A percentile compares a stretch with the other conserved stretches of the same genome.
Evolutionary conservation across 164 flowering plant genomes (phyloP).

Genomic region (Umbellularia californica): DNA sequence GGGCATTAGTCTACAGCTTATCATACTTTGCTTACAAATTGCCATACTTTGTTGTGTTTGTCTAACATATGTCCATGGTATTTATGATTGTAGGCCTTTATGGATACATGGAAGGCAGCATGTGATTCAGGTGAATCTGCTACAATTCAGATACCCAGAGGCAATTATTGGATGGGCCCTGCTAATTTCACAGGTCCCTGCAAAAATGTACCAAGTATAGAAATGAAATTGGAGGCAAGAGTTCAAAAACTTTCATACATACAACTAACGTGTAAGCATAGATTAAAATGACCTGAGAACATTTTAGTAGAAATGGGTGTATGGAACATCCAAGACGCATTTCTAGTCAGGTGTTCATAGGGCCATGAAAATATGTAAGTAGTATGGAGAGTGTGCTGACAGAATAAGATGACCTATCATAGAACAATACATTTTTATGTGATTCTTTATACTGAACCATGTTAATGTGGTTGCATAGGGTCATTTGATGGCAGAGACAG

Average conservation of each 20-base stretch:
- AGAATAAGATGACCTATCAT: too few species aligned
- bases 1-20: too few species aligned
- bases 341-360: background rate
- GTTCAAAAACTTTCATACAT: background rate
- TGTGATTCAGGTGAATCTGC: constrained; percentile 31
- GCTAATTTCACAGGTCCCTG: constrained; percentile 55
- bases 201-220: constrained; percentile 30
- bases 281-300: background rate
- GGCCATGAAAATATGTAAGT: too few species aligned
- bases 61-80: too few species aligned
- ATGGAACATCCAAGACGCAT: background rate
- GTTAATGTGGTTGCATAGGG: constrained; percentile 30
- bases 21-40: too few species aligned
- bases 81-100: constrained; percentile 36
- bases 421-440: too few species aligned
- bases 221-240: constrained; percentile 35
- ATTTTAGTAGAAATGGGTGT: background rate
- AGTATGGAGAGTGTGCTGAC: too few species aligned
- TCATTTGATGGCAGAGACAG: constrained; percentile 41
- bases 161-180: constrained; percentile 48
- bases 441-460: background rate
- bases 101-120: constrained; percentile 50
- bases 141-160: constrained; percentile 35
- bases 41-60: too few species aligned
- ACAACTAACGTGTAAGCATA: background rate